Base-by-base conservation (phyloP, 1,284 basidiomycete genomes). In the Leccinum solheimii region DNA sequence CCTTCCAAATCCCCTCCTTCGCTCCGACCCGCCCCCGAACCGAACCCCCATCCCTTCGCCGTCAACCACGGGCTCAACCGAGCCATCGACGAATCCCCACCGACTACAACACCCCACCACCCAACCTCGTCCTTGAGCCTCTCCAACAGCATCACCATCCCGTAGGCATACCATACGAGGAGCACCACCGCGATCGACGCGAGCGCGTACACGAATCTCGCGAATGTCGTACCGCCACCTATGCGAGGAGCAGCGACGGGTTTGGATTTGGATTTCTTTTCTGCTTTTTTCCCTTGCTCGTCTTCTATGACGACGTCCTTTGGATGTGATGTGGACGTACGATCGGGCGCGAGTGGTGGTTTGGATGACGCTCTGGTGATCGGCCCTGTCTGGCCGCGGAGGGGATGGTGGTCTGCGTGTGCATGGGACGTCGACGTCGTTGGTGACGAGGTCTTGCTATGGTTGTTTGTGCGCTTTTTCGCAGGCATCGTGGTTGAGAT, bases 1-100 rank as follows among this genome's bases (percentile, higher is more conserved):
- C 79, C 76, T 66, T 89, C 86, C 32, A 45, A 21, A 45, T 45
- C 19, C 43, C 43, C 43, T 45, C 19, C 43, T 21, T 21, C 40
- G 10, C 40, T 43, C 5, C 10, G n/a, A 43, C n/a, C 43, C 3
- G 10, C n/a, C 19, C 43, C 43, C 19, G 43, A 45, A 11, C 43
- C 43, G 11, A 21, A 19, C 43, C 19, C 19, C 43, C 19, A 45
- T 1, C 43, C 43, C 40, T 43, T 38, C 16, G 14, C 8, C 14
- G 9, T 43, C 40, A 19, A 43, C 40, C 40, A 19, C 40, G 40
- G 40, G 40, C 40, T 43, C 63, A n/a, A 19, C 10, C 23, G 61
- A 55, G 1, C 63, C 64, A 6, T 43, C 21, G n/a, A 65, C 23
- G 48, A 65, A 38, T 1, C 63, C 55, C 43, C 43, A 21, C 43